Conservation (phyloP, 2,329 filamentous ascomycete genomes). For the Botrytis paeoniae region DNA sequence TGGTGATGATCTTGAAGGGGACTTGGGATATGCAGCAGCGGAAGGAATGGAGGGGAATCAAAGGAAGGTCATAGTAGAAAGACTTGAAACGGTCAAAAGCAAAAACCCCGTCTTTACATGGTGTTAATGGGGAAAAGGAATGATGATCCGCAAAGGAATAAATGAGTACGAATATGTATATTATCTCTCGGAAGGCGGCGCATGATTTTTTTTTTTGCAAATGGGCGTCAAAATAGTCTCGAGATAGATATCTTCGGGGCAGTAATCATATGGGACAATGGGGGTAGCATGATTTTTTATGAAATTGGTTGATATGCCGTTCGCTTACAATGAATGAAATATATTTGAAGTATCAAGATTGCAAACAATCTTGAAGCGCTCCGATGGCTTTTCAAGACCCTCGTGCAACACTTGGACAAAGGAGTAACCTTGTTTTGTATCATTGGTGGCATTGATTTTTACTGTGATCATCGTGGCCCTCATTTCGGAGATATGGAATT, state of each 20-base stretch:
- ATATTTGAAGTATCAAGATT: not conserved
- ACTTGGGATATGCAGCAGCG: constrained; percentile 90
- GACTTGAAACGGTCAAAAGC: constrained; percentile 91
- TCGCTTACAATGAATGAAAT: not conserved
- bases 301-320: not conserved
- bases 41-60: constrained; percentile 90
- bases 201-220: not conserved
- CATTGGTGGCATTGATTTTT: not conserved
- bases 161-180: constrained; percentile 16
- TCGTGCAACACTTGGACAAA: not conserved
- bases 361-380: not conserved
- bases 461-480: not conserved
- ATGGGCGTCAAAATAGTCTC: constrained; percentile 15
- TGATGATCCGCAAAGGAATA: constrained; percentile 4
- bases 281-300: not conserved
- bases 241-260: constrained; percentile 19
- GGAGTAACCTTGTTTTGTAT: not conserved
- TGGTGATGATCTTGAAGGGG: constrained; percentile 80
- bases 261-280: constrained; percentile 5
- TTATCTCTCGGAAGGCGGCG: constrained; percentile 11
- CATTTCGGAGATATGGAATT: not conserved
- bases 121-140: constrained; percentile 59
- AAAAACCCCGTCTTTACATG: constrained; percentile 96
- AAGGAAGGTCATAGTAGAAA: constrained; percentile 93
- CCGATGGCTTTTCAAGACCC: not conserved